These are phyloP conservation scores for Mycena rosella DNA, from an alignment of 768 basidiomycete species.

Conservation along the genomic window DNA sequence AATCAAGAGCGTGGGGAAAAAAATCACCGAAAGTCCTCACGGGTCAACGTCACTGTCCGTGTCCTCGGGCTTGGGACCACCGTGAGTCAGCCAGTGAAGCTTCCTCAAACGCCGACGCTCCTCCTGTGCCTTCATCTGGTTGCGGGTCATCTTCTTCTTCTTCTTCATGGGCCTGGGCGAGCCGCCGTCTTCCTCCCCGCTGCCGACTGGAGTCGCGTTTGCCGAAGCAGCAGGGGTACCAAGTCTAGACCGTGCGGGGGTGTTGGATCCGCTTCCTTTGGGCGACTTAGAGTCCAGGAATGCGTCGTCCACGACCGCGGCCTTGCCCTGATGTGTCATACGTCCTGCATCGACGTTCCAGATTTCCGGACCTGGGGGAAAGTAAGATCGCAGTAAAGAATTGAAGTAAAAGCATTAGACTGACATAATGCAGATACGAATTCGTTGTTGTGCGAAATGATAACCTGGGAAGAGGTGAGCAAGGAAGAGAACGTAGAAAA, in stretches of 20 bases:
- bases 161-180: slow-evolving; percentile 65
- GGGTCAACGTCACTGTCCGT: slow-evolving; percentile 71
- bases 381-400: slow-evolving; percentile 25
- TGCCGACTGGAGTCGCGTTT: slow-evolving; percentile 80
- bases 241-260: slow-evolving; percentile 77
- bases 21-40: slow-evolving; percentile 16
- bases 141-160: slow-evolving; percentile 94
- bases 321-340: slow-evolving; percentile 91
- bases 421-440: slow-evolving; percentile 86
- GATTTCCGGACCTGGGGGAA: slow-evolving; percentile 81
- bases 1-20: background rate
- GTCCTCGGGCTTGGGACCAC: slow-evolving; percentile 87
- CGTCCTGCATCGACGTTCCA: slow-evolving; percentile 93
- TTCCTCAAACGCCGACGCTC: slow-evolving; percentile 86
- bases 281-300: slow-evolving; percentile 79
- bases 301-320: slow-evolving; percentile 85
- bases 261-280: slow-evolving; percentile 78
- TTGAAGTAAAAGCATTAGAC: slow-evolving; percentile 42
- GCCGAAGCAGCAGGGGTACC: slow-evolving; percentile 79
- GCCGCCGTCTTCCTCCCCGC: slow-evolving; percentile 77
- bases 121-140: slow-evolving; percentile 90
- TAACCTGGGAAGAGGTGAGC: slow-evolving; percentile 66
- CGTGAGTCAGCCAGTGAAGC: slow-evolving; percentile 84
- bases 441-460: slow-evolving; percentile 96
- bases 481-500: slow-evolving; percentile 30